Evolutionary conservation across 2,329 filamentous ascomycete species (phyloP).

Genomic region (Aplosporella prunicola): DNA sequence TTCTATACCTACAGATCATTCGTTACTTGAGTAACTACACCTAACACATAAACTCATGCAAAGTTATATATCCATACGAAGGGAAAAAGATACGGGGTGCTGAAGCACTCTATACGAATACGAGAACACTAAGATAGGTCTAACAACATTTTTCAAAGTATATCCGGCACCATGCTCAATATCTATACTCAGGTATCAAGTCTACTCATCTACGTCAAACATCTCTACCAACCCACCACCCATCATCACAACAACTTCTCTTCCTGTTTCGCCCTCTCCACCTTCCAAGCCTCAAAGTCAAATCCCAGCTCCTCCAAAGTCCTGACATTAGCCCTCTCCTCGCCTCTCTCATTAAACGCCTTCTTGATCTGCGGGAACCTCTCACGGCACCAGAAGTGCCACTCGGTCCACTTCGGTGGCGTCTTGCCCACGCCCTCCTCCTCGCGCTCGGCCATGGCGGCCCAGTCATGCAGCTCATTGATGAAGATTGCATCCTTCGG

Average conservation of each 20-base stretch:
- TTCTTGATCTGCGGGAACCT: constrained; percentile 61
- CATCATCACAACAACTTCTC: constrained; percentile 11
- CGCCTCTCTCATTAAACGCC: constrained; percentile 58
- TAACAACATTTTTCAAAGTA: too few relatives aligned
- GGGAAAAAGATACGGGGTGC: too few relatives aligned
- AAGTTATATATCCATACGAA: too few relatives aligned
- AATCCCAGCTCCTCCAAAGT: constrained; percentile 58
- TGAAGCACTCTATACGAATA: too few relatives aligned
- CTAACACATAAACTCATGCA: too few relatives aligned
- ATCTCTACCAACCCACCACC: not conserved
- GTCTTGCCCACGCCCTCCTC: constrained; percentile 48
- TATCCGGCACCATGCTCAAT: too few relatives aligned
- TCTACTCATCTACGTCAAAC: not conserved
- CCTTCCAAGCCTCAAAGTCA: constrained; percentile 23
- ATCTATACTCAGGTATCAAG: too few relatives aligned
- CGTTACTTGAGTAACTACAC: too few relatives aligned
- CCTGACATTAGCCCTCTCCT: constrained; percentile 46
- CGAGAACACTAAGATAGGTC: too few relatives aligned
- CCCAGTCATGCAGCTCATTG: constrained; percentile 58
- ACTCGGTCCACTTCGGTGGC: constrained; percentile 62
- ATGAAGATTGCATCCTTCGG: constrained; percentile 60
- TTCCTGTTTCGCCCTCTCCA: constrained; percentile 13
- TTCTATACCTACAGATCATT: too few relatives aligned
- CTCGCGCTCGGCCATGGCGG: constrained; percentile 36
- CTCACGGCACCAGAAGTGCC: constrained; percentile 62